A percentile compares a stretch with the other conserved stretches of the same genome.
phyloP scores from a whole-genome alignment of 345 rosid genomes.

The Luvunga scandens region DNA sequence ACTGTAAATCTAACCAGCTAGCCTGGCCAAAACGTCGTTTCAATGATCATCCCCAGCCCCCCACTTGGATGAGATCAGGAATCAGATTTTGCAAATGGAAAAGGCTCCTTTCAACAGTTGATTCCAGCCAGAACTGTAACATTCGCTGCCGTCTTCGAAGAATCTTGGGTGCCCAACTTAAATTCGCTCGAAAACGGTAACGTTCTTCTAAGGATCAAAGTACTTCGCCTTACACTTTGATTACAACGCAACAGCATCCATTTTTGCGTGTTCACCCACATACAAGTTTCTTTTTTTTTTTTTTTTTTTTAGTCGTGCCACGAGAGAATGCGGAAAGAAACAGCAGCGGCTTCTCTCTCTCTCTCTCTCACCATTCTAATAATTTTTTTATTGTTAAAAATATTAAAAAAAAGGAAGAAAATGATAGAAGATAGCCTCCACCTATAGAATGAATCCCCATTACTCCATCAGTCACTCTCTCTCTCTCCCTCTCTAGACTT shows the following conservation, averaged over 20 bases:
- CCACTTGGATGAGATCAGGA: conserved; percentile 21
- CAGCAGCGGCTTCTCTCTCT: too few relatives aligned
- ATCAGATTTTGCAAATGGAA: conserved; percentile 17
- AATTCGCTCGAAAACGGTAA: neutral
- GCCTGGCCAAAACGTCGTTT: neutral
- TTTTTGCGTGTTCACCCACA: too few relatives aligned
- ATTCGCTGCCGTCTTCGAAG: conserved; percentile 7
- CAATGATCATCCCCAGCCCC: neutral
- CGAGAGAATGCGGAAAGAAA: too few relatives aligned
- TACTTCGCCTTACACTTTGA: neutral
- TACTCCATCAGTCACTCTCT: too few relatives aligned
- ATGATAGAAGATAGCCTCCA: too few relatives aligned
- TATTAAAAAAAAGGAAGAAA: too few relatives aligned
- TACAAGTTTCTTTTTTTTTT: too few relatives aligned
- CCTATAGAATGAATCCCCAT: too few relatives aligned
- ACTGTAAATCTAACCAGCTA: neutral
- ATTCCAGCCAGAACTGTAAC: conserved; percentile 15
- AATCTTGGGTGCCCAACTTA: neutral
- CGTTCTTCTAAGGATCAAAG: neutral
- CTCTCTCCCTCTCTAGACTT: too few relatives aligned
- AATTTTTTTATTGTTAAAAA: too few relatives aligned
- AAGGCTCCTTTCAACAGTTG: neutral
- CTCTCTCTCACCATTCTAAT: too few relatives aligned
- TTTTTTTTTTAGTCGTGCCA: too few relatives aligned
- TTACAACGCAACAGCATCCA: neutral